Evolutionary conservation across 2,329 filamentous ascomycete genomes (phyloP), one percentile per base, ranked within the genome.

Genomic region (Escovopsis weberi): DNA sequence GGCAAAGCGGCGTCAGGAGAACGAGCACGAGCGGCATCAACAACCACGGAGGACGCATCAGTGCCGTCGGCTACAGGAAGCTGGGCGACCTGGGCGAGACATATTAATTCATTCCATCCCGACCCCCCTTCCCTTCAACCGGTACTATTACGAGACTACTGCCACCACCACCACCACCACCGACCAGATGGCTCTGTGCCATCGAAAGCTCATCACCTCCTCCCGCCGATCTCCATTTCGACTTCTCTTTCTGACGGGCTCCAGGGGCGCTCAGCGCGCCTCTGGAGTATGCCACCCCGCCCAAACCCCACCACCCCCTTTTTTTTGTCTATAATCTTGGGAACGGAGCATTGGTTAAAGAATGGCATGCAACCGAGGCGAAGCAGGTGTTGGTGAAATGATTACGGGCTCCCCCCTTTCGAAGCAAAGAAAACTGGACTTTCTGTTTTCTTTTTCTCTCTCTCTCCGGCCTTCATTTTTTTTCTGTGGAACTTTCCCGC

Each of bases 21-120:
- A 64, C 61, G 36, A 69, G 64, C 53, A 65, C 59, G 43, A 59
- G 59, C 38, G 49, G 58, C 33, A 43, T 55, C 45, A 54, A 39
- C 45, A 54, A 39, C 37, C 45, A 43, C 26, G 37, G 51, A 28
- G 50, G 52, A 12, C 55, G 60, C 43, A 52, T 56, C n/a, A 57
- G 55, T 44, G 53, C 55, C 26, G 55, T 54, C 41, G 59, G 59
- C 35, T 52, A 58, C 38, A 61, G 60, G 51, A 69, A 61, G 48
- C 51, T 73, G 43, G 62, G 62, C 45, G 71, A 74, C 46, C 55
- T 73, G 45, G 71, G 70, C 43, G 71, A 75, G 62, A 74, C 71
- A 8, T 75, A 73, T 48, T 74, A 55, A 60, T 23, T 6, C 23
- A 7, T 9, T 32, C 28, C 28, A 11, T 11, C 28, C 28, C 28